Evolutionary conservation across 345 rosid genomes (phyloP).

Genomic region (Eucalyptus grandis): DNA sequence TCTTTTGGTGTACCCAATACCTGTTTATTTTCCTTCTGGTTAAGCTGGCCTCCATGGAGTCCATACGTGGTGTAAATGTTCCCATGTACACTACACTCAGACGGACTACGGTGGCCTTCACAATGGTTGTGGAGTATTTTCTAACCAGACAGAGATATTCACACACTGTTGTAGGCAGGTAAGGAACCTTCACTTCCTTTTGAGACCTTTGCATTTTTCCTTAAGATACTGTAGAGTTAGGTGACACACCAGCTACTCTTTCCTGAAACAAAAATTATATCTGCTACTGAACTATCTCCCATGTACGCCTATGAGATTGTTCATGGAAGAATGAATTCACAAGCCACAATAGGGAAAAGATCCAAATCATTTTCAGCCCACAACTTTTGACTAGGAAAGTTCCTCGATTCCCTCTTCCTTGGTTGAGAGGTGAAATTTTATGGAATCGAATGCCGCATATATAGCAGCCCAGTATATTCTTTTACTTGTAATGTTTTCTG

Average conservation of each 20-base stretch:
- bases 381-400: neutral
- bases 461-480: neutral
- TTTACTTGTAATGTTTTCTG: neutral
- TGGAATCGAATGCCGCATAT: neutral
- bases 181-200: neutral
- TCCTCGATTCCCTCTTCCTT: neutral
- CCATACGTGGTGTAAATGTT: constrained; percentile 95
- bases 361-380: neutral
- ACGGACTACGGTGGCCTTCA: constrained; percentile 90
- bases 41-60: constrained; percentile 86
- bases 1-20: neutral
- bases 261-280: neutral
- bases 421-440: neutral
- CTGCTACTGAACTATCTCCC: neutral
- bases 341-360: neutral
- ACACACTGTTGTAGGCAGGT: constrained; percentile 68
- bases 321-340: neutral
- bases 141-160: constrained; percentile 73
- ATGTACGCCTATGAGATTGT: neutral
- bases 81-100: constrained; percentile 99
- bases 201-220: neutral
- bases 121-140: constrained; percentile 84
- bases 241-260: neutral
- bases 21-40: constrained; percentile 7
- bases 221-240: neutral